Evolutionary conservation across 169 alveolate genomes (phyloP), one percentile per base, ranked within the genome.

Genomic region (Plasmodium falciparum): DNA sequence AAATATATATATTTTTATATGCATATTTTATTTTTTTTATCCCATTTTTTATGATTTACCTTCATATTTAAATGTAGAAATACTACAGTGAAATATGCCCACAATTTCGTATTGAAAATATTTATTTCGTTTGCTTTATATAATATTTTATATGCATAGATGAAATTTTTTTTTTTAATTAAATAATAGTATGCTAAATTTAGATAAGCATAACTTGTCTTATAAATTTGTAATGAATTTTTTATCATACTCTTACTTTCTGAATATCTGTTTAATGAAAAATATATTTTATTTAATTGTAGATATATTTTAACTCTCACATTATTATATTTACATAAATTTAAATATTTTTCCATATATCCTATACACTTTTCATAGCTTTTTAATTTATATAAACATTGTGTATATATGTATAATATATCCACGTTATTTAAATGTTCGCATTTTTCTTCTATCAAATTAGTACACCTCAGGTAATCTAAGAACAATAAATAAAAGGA

Each of bases 101-200:
- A 76, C 47, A 76, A 15, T 65, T 76, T 76, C 24, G 15, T 47
- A 39, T 65, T 76, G 45, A 76, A 63, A n/a, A 76, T 15, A 9
- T 65, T 76, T 20, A 76, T 65, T 52, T 76, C 89, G 58, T 76
- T 76, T n/a, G 89, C 63, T 58, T 76, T 76, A 70, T 76, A 58
- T 20, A 76, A 65, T 0, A 76, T 17, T 22, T 69, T 76, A 54
- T 76, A 76, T 52, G 89, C 67, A 20, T 63, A 33, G 58, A 76
- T 5, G 9, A 39, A 39, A 20, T 76, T 63, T 65, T 76, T 65
- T 65, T 65, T 76, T 65, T 56, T 76, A 26, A 29, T 76, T n/a
- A 76, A 76, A 50, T 76, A 76, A 15, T 76, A 76, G 63, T 17
- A 58, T 15, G 71, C 50, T 43, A 76, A 65, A 45, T 63, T 26